These are phyloP conservation scores for Schizochytrium sp. DNA, from an alignment of 108 stramenopile species.

Conservation along the genomic window DNA sequence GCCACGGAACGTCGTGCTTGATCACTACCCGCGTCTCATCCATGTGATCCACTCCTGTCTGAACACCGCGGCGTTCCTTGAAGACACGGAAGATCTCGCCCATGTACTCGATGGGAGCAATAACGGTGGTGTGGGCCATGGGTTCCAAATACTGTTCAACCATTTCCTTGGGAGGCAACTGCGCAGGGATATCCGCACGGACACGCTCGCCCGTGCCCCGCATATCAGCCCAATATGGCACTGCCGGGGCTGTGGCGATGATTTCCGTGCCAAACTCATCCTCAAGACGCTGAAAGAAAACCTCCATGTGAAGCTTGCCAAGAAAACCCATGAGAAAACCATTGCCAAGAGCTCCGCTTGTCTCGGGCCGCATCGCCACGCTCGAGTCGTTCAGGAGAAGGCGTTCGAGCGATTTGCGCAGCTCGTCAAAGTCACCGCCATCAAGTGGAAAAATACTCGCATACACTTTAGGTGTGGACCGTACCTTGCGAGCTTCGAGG, in stretches of 20 bases:
- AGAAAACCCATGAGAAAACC: constrained; percentile 91
- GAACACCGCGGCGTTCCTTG: constrained; percentile 33
- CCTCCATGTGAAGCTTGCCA: constrained; percentile 92
- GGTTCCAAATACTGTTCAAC: constrained; percentile 63
- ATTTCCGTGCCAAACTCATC: constrained; percentile 92
- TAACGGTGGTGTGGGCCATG: constrained; percentile 63
- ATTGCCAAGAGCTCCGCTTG: constrained; percentile 71
- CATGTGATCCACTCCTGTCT: constrained; percentile 23
- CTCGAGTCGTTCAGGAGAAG: constrained; percentile 88
- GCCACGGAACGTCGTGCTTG: constrained; percentile 66
- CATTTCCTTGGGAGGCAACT: constrained; percentile 72
- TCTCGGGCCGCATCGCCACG: constrained; percentile 55
- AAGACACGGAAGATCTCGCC: constrained; percentile 41
- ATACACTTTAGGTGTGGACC: constrained; percentile 76
- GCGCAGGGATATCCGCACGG: constrained; percentile 74
- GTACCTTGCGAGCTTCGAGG: background rate
- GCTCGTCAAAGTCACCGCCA: constrained; percentile 74
- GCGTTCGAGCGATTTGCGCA: constrained; percentile 73
- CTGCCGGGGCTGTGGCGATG: constrained; percentile 91
- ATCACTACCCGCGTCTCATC: constrained; percentile 65
- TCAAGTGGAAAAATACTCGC: constrained; percentile 90
- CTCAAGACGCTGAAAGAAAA: constrained; percentile 82
- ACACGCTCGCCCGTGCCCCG: constrained; percentile 32
- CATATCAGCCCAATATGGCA: constrained; percentile 73
- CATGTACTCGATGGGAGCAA: constrained; percentile 39